Base-by-base conservation (phyloP, 768 basidiomycete genomes). In the Kwoniella mangroviensis region DNA sequence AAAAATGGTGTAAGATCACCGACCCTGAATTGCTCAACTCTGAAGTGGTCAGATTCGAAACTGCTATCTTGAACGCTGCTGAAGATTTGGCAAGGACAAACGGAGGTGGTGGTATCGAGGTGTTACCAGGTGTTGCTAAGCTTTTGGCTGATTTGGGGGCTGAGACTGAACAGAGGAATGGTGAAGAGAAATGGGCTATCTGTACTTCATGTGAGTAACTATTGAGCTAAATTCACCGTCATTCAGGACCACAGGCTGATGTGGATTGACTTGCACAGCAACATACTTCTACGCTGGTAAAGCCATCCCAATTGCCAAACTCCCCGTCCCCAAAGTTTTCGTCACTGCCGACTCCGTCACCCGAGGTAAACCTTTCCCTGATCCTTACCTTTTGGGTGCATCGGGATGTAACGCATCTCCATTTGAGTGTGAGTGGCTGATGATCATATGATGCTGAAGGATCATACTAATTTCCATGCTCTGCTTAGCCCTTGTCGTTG, bases 371-470 rank as follows among this genome's bases (percentile, higher is more conserved):
- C 93, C 94, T 45, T 87, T 90, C 77, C 93, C 94, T 2, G 92
- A 88, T 58, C 94, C 94, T 19, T 97, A 95, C 83, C 85, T 94
- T 24, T 88, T 89, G 1, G 93, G 93, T 34, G 92, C 93, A 41
- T 75, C 83, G 56, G 87, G 87, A 68, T 89, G 89, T 74, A 85
- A 85, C 28, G 87, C 88, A 42, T 85, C 89, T 45, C 86, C 89
- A 0, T 84, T 83, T 53, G 88, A 88, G 57, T 93, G 90, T 89
- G 57, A 67, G 87, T 75, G 34, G 9, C 9, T 34, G 9, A 4
- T 34, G 6, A 5, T 34, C 34, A 7, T 34, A 34, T 34, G 34
- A 34, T 34, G 9, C 34, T 7, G 34, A 7, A 34, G 34, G 34
- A 34, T 34, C 6, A 7, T 3, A 24, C 10, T 40, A 11, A 49